Conservation (phyloP, 2,329 filamentous ascomycete species). For the Hymenoscyphus fructigenus region DNA sequence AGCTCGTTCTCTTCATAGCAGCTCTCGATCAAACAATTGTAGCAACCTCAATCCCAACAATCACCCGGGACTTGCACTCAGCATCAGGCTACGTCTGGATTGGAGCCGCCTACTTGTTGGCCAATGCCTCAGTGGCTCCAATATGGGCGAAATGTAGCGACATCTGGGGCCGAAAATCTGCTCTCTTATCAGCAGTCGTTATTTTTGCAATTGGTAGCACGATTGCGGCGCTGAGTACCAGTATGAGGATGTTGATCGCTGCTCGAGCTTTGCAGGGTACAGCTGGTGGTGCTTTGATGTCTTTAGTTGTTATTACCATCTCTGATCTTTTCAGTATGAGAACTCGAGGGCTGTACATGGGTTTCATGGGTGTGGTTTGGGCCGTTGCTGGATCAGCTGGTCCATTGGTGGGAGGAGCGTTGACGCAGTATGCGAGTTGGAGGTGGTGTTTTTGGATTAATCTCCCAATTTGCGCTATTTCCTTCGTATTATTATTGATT, state of each 20-base stretch:
- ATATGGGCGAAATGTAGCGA: slow-evolving; percentile 60
- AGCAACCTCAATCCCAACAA: slow-evolving; percentile 41
- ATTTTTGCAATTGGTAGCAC: slow-evolving; percentile 63
- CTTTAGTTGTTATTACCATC: slow-evolving; percentile 64
- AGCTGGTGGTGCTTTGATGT: slow-evolving; percentile 62
- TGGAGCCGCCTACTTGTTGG: slow-evolving; percentile 45
- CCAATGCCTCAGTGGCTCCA: slow-evolving; percentile 47
- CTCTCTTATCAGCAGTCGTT: slow-evolving; percentile 58
- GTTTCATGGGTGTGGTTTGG: slow-evolving; percentile 60
- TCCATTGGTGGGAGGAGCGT: slow-evolving; percentile 60
- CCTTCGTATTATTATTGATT: slow-evolving; percentile 55
- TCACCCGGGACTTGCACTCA: slow-evolving; percentile 42
- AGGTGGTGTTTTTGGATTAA: slow-evolving; percentile 64
- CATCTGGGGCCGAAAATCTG: slow-evolving; percentile 65
- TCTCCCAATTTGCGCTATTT: slow-evolving; percentile 36
- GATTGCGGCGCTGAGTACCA: slow-evolving; percentile 56
- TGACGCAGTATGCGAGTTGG: slow-evolving; percentile 59
- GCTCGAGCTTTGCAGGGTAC: slow-evolving; percentile 62
- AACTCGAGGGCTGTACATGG: slow-evolving; percentile 59
- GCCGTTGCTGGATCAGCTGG: slow-evolving; percentile 59
- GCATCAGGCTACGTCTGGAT: slow-evolving; percentile 52
- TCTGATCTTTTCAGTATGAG: slow-evolving; percentile 62
- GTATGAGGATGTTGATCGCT: slow-evolving; percentile 61
- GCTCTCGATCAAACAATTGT: slow-evolving; percentile 34
- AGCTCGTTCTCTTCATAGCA: slow-evolving; percentile 8